A percentile compares a stretch with the other conserved stretches of the same genome.
phyloP scores from a whole-genome alignment of 2,329 filamentous ascomycete genomes.

The Cylindrodendrum hubeiense region DNA sequence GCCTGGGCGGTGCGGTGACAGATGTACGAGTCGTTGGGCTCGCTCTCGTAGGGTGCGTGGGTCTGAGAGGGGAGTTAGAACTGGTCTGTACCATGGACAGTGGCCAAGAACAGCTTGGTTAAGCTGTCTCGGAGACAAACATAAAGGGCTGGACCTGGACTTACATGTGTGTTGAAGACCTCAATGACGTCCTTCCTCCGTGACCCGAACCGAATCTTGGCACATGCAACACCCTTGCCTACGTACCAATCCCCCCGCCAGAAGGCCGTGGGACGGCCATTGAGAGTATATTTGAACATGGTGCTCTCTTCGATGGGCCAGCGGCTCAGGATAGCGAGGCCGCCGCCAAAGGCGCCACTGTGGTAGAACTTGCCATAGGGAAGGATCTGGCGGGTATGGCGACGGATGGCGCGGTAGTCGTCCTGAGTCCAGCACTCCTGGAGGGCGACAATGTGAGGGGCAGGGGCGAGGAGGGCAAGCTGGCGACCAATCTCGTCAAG shows the following conservation, averaged over 20 bases:
- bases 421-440: constrained; percentile 95
- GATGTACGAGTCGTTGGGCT: constrained; percentile 85
- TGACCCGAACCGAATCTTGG: constrained; percentile 79
- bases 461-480: constrained; percentile 75
- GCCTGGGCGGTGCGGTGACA: constrained; percentile 93
- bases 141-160: constrained; percentile 44
- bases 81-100: neutral
- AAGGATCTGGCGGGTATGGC: constrained; percentile 78
- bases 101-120: neutral
- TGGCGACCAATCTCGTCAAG: constrained; percentile 86
- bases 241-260: constrained; percentile 97
- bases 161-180: constrained; percentile 91
- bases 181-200: constrained; percentile 77
- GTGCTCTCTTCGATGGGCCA: constrained; percentile 93
- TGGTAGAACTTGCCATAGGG: constrained; percentile 95
- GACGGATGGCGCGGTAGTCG: constrained; percentile 84
- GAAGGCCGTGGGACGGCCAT: constrained; percentile 93
- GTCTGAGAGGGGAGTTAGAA: constrained; percentile 53
- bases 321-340: constrained; percentile 87
- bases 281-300: constrained; percentile 90
- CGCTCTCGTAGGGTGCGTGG: constrained; percentile 88
- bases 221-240: constrained; percentile 91
- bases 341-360: constrained; percentile 89
- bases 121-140: constrained; percentile 3
- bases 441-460: constrained; percentile 88